These are phyloP conservation scores for Chenopodium formosanum DNA, from an alignment of 148 eudicot genomes.

Conservation along the genomic window DNA sequence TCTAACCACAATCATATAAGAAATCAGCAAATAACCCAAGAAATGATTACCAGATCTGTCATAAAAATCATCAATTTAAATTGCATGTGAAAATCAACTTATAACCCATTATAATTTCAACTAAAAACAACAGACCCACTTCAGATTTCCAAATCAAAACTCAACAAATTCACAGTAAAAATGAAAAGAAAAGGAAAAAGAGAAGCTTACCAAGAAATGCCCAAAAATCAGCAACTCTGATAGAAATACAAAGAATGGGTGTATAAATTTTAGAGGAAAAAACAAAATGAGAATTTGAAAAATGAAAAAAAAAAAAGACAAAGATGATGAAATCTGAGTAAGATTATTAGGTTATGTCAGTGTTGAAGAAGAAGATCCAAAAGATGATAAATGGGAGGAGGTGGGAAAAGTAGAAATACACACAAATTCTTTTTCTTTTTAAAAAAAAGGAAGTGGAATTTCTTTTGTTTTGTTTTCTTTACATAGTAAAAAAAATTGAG, in stretches of 20 bases:
- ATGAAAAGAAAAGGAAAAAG: too few relatives aligned
- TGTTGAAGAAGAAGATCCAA: slow-evolving; percentile 20
- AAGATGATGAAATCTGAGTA: background rate
- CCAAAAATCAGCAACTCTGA: background rate
- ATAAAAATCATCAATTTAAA: slow-evolving; percentile 14
- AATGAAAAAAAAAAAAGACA: too few relatives aligned
- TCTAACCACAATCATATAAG: slow-evolving; percentile 6
- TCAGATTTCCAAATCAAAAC: slow-evolving; percentile 5
- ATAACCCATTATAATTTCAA: slow-evolving; percentile 12
- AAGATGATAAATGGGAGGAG: slow-evolving; percentile 11
- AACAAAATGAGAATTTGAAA: background rate
- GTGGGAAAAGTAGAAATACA: background rate
- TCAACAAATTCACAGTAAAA: background rate
- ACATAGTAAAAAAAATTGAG: background rate
- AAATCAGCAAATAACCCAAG: background rate
- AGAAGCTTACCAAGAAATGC: slow-evolving; percentile 14
- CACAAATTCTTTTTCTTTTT: too few relatives aligned
- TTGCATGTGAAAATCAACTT: slow-evolving; percentile 30
- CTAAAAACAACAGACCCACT: slow-evolving; percentile 14
- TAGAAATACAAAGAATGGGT: background rate
- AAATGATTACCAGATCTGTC: slow-evolving; percentile 27
- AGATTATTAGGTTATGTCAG: slow-evolving; percentile 25
- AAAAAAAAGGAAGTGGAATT: slow-evolving; percentile 7
- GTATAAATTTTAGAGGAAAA: too few relatives aligned
- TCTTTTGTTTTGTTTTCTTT: background rate